These are phyloP conservation scores for Neofusicoccum laricinum DNA, from an alignment of 2,329 filamentous ascomycete species.

Conservation along the genomic window DNA sequence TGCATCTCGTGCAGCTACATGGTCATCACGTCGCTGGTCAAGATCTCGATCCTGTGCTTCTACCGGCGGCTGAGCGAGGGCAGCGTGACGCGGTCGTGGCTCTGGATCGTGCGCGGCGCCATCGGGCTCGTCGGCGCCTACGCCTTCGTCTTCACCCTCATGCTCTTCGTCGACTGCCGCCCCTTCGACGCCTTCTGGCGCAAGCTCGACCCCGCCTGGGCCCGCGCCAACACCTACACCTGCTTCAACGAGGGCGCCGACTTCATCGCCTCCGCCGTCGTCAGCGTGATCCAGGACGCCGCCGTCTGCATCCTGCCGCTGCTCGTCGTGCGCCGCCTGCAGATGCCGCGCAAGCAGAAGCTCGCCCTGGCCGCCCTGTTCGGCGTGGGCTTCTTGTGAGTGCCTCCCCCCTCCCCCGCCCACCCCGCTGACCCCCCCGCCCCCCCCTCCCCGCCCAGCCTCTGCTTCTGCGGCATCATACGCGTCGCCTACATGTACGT, in stretches of 20 bases:
- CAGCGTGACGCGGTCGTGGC: slow-evolving; percentile 37
- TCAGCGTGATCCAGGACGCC: slow-evolving; percentile 40
- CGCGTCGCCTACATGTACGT: slow-evolving; percentile 37
- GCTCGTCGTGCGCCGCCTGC: slow-evolving; percentile 44
- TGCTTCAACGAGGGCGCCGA: slow-evolving; percentile 39
- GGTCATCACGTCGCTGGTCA: slow-evolving; percentile 27
- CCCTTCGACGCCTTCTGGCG: slow-evolving; percentile 42
- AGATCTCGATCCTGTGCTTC: slow-evolving; percentile 38
- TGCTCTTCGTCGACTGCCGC: slow-evolving; percentile 36
- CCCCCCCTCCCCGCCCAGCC: slow-evolving; percentile 24
- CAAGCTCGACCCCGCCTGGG: slow-evolving; percentile 28
- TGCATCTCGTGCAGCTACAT: slow-evolving; percentile 22
- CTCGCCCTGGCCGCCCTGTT: slow-evolving; percentile 44
- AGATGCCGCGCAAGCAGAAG: slow-evolving; percentile 44
- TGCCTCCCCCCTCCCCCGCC: no score
- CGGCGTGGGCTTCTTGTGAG: slow-evolving; percentile 42
- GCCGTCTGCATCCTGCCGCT: slow-evolving; percentile 42
- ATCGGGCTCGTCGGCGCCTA: slow-evolving; percentile 41
- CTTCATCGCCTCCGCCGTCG: slow-evolving; percentile 37
- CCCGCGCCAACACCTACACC: background rate
- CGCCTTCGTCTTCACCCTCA: slow-evolving; percentile 36
- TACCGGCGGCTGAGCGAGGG: slow-evolving; percentile 41
- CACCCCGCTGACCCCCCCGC: no score
- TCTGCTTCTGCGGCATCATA: slow-evolving; percentile 35
- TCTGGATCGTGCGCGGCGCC: slow-evolving; percentile 36